Conservation (phyloP, 2,329 filamentous ascomycete species). For the Epichloe glyceriae region DNA sequence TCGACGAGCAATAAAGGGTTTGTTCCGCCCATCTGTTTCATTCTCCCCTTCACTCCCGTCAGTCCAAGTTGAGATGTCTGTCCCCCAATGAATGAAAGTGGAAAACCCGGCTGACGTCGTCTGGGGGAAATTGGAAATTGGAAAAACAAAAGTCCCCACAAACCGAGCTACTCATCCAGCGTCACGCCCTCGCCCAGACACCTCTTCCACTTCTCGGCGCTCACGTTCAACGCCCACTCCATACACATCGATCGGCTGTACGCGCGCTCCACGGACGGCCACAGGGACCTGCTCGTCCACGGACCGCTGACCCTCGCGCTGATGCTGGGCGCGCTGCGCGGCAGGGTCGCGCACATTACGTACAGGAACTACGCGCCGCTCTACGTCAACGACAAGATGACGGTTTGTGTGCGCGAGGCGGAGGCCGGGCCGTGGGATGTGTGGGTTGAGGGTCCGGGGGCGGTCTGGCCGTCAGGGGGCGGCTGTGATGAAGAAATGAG, state of each 20-base stretch:
- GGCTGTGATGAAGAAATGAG: constrained; percentile 13
- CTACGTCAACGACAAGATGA: constrained; percentile 59
- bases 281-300: constrained; percentile 67
- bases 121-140: too few species aligned
- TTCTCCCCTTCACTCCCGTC: neutral
- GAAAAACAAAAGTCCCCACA: constrained; percentile 11
- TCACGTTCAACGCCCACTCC: constrained; percentile 83
- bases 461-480: constrained; percentile 49
- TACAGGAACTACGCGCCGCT: constrained; percentile 77
- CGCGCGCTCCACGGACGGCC: constrained; percentile 57
- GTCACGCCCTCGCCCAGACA: constrained; percentile 56
- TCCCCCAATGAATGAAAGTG: too few species aligned
- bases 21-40: neutral
- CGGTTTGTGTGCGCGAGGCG: constrained; percentile 47
- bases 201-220: constrained; percentile 80
- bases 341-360: constrained; percentile 42
- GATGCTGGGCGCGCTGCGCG: constrained; percentile 52
- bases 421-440: constrained; percentile 40
- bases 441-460: constrained; percentile 51
- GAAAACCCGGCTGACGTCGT: too few species aligned
- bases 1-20: constrained; percentile 16
- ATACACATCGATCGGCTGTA: constrained; percentile 76
- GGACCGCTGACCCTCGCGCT: constrained; percentile 71
- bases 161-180: constrained; percentile 28
- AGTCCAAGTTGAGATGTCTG: too few species aligned